Percentiles rank a stretch among this genome's conserved stretches.
Evolutionary conservation across 225 moss, liverwort and hornwort species (phyloP).

Genomic region (Thuidium tamariscinum): DNA sequence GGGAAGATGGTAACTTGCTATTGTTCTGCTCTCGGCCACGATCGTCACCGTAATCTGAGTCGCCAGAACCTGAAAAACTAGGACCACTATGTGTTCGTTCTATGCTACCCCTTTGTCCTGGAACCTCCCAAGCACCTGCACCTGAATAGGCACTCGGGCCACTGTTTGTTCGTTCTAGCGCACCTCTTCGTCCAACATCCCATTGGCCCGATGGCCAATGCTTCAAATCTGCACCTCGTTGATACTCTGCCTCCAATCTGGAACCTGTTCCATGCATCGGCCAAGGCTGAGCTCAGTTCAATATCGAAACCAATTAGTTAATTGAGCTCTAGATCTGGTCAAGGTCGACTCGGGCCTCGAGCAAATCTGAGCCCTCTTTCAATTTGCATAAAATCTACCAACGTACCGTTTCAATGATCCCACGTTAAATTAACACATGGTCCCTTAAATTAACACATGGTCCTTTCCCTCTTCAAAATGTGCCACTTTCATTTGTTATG

Average conservation of each 20-base stretch:
- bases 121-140: constrained; percentile 23
- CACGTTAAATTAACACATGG: not conserved
- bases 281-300: not conserved
- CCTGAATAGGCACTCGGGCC: constrained; percentile 37
- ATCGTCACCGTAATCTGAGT: constrained; percentile 84
- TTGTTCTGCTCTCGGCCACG: constrained; percentile 54
- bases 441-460: not conserved
- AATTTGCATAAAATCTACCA: not conserved
- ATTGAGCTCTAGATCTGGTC: not conserved
- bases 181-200: constrained; percentile 20
- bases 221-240: constrained; percentile 23
- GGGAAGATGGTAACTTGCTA: constrained; percentile 87
- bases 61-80: constrained; percentile 44
- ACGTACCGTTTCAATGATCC: not conserved
- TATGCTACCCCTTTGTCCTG: constrained; percentile 23
- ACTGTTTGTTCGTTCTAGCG: constrained; percentile 31
- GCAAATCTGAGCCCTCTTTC: not conserved
- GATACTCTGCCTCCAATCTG: constrained; percentile 25
- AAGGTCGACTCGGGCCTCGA: not conserved
- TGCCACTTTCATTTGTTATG: not conserved
- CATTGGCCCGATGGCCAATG: constrained; percentile 31
- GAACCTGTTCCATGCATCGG: constrained; percentile 28
- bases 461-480: not conserved
- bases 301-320: not conserved
- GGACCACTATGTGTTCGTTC: constrained; percentile 53